Evolutionary conservation across 495 filamentous ascomycete species (phyloP).

Genomic region (Aspergillus cristatus): DNA sequence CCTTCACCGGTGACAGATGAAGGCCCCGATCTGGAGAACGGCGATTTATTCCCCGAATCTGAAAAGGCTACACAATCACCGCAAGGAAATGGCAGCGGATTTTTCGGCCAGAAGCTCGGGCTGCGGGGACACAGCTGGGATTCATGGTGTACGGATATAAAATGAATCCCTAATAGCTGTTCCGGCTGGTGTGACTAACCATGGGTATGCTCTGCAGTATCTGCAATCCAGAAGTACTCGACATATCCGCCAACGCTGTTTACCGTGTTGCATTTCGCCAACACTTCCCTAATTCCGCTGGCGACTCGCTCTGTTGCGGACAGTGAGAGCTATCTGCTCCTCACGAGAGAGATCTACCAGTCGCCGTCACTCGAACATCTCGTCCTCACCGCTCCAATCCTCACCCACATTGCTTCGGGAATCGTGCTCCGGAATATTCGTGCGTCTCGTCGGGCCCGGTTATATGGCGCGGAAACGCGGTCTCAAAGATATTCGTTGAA

Average conservation of each 20-base stretch:
- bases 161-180: constrained; percentile 5
- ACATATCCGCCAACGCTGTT: constrained; percentile 80
- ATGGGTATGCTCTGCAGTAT: constrained; percentile 45
- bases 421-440: constrained; percentile 66
- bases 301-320: constrained; percentile 42
- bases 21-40: constrained; percentile 40
- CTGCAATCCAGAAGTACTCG: constrained; percentile 74
- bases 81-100: constrained; percentile 6
- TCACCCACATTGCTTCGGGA: constrained; percentile 53
- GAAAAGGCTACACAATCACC: constrained; percentile 10
- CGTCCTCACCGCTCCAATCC: constrained; percentile 34
- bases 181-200: no score
- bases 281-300: constrained; percentile 68
- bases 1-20: constrained; percentile 68
- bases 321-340: constrained; percentile 49
- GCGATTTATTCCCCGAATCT: constrained; percentile 47
- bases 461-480: constrained; percentile 57
- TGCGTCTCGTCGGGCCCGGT: constrained; percentile 50
- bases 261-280: constrained; percentile 66
- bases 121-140: constrained; percentile 52
- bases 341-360: constrained; percentile 70
- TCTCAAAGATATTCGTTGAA: constrained; percentile 23
- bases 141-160: constrained; percentile 46
- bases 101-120: constrained; percentile 35
- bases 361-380: constrained; percentile 45